Evolutionary conservation across 768 basidiomycete species (phyloP), one percentile per base, ranked within the genome.

Genomic region (Coprinopsis strossmayeri): DNA sequence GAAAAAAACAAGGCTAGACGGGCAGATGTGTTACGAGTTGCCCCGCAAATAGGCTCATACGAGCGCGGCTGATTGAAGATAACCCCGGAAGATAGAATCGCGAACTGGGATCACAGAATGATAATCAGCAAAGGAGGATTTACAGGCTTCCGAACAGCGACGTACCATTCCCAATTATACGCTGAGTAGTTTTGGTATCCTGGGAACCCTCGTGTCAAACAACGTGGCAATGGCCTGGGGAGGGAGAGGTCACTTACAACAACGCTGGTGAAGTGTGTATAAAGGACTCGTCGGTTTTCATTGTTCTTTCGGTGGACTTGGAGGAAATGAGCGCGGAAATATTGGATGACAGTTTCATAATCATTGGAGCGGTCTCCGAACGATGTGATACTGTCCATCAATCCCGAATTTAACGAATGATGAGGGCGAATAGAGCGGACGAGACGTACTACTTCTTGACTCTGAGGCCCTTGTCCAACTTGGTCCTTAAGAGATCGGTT

Each of bases 301-400:
- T 90, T 88, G 51, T 87, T 91, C 54, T 77, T 76, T 56, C 81
- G 70, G 61, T 90, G 87, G 15, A 87, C 82, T 63, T 91, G 87
- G 51, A 87, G 67, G 67, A 92, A 92, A 57, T 91, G 90, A 28
- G 87, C 84, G 9, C 86, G 83, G 77, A 92, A 91, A 66, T 91
- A 91, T 59, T 85, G 81, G 35, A 88, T 80, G 18, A 88, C 86
- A 3, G 82, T 79, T 50, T 90, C 85, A 57, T 82, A 89, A 57
- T 84, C 84, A 60, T 91, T 91, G n/a, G 78, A 65, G 34, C 88
- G 79, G 53, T 87, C 81, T 23, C 84, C 85, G 54, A 83, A 90
- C 4, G 88, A 90, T 27, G 88, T 80, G 57, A 90, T 90, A 61
- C 86, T 89, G 54, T 38, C 21, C 10, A 41, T 20, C 30, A 50